These are phyloP conservation scores for Solanum gandarillasii DNA, from an alignment of 257 asterid species.

Conservation along the genomic window DNA sequence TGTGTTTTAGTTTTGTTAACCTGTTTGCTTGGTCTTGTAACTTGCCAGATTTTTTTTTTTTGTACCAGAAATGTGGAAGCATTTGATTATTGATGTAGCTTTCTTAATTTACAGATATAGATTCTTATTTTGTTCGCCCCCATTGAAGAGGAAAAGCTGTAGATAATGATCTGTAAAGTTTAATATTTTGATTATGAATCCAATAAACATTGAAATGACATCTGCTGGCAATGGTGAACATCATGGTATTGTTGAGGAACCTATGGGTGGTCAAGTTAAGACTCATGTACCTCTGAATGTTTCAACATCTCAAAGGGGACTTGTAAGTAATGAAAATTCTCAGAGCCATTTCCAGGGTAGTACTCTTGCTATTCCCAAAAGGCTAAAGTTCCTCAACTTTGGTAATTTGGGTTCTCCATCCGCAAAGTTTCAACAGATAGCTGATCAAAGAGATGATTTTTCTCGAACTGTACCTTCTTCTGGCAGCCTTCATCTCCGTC, in stretches of 20 bases:
- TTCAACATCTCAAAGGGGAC: constrained; percentile 55
- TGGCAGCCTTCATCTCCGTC: constrained; percentile 67
- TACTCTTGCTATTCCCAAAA: constrained; percentile 24
- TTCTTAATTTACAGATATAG: not conserved
- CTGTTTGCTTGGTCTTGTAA: not conserved
- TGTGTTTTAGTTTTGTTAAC: not conserved
- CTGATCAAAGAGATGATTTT: constrained; percentile 48
- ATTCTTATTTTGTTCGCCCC: not conserved
- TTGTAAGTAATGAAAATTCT: constrained; percentile 27
- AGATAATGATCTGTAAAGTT: not conserved
- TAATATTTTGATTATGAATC: not conserved
- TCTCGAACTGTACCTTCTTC: constrained; percentile 77
- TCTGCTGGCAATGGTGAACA: constrained; percentile 31
- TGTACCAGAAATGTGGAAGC: not conserved
- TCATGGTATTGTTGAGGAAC: constrained; percentile 32
- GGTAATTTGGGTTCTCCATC: constrained; percentile 61
- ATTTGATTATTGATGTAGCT: not conserved
- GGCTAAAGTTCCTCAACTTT: constrained; percentile 35
- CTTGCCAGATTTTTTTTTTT: not conserved
- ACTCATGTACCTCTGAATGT: constrained; percentile 23
- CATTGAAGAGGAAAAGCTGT: not conserved
- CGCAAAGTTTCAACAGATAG: constrained; percentile 48
- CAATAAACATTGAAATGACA: constrained; percentile 24
- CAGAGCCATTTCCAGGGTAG: constrained; percentile 11
- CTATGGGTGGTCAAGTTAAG: constrained; percentile 14